Evolutionary conservation across 2,329 filamentous ascomycete species (phyloP).

Genomic region (Phoma sp.): DNA sequence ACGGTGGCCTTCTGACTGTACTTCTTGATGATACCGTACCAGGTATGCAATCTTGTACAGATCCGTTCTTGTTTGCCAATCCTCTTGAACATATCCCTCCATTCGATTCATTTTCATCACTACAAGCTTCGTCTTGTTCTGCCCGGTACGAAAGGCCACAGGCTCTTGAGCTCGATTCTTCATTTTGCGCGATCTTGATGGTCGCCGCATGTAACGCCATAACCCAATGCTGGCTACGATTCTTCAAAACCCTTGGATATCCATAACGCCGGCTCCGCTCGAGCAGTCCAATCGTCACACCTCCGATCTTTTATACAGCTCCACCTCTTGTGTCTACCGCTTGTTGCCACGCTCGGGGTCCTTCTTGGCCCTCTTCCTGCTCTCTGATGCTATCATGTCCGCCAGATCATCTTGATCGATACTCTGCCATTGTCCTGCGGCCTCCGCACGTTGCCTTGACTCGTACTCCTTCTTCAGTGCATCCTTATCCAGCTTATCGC

Average conservation of each 20-base stretch:
- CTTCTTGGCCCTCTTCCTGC: conserved; percentile 85
- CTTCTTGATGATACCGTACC: neutral
- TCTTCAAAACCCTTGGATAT: conserved; percentile 20
- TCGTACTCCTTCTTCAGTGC: conserved; percentile 84
- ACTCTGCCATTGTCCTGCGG: conserved; percentile 71
- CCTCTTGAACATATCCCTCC: neutral
- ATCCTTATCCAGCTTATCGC: conserved; percentile 84
- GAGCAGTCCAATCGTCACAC: conserved; percentile 25
- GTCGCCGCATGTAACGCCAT: conserved; percentile 33
- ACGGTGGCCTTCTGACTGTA: neutral
- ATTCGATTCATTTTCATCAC: conserved; percentile 4
- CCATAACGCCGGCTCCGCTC: conserved; percentile 32
- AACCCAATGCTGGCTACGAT: conserved; percentile 33
- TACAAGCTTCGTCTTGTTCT: conserved; percentile 15
- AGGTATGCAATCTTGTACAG: neutral
- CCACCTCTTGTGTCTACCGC: conserved; percentile 41
- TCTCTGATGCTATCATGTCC: conserved; percentile 95
- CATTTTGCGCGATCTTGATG: conserved; percentile 26
- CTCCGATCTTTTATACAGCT: conserved; percentile 34
- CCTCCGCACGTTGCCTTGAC: conserved; percentile 68
- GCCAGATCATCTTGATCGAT: conserved; percentile 87
- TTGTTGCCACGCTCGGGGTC: conserved; percentile 80
- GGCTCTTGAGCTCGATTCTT: conserved; percentile 37
- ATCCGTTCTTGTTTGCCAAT: neutral
- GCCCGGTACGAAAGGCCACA: conserved; percentile 2